Base-by-base conservation (phyloP, 1,139 yeast genomes). In the Hyphopichia wangnamkhiaoensis region DNA sequence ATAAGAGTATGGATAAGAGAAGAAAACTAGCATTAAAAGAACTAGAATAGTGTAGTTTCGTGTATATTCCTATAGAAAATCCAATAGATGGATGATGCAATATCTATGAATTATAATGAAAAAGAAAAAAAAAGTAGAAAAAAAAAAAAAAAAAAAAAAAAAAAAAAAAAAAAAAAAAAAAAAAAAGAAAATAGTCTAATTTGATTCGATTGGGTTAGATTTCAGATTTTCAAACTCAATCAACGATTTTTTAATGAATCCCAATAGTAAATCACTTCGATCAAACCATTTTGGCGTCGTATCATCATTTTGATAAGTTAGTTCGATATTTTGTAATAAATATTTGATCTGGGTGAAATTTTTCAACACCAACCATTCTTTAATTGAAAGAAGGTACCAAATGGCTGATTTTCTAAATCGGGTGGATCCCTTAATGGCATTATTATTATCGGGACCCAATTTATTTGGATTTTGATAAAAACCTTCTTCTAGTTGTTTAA, bases 371-470 rank as follows among this genome's bases (percentile, higher is more conserved):
- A 61, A 43, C 90, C 96, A 84, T 53, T 85, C 88, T 41, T 79
- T 79, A 4, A 91, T 84, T 0, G 96, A 83, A 19, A 91, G 61
- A 15, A 90, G 60, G 50, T 78, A 75, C 91, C 96, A 91, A 25
- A 91, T 70, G 0, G 89, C 80, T 1, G 93, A 81, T 54, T 88
- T 89, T 41, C 97, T 73, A 38, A 63, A 63, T 41, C 95, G 69
- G 1, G 85, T 76, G 29, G 79, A 55, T 0, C 89, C 90, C 17
- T 50, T 47, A 25, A 73, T 58, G 0, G 70, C 64, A 3, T 68
- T 63, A 41, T 68, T 58, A 26, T 64, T 60, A 2, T 65, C 56
- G 10, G 62, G 59, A 2, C 39, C 33, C n/a, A 74, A 39, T 46
- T 79, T 79, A 26, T 59, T 39, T 2, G 67, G 61, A 45, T 75